Evolutionary conservation across 495 filamentous ascomycete species (phyloP).

Genomic region (Choiromyces venosus): DNA sequence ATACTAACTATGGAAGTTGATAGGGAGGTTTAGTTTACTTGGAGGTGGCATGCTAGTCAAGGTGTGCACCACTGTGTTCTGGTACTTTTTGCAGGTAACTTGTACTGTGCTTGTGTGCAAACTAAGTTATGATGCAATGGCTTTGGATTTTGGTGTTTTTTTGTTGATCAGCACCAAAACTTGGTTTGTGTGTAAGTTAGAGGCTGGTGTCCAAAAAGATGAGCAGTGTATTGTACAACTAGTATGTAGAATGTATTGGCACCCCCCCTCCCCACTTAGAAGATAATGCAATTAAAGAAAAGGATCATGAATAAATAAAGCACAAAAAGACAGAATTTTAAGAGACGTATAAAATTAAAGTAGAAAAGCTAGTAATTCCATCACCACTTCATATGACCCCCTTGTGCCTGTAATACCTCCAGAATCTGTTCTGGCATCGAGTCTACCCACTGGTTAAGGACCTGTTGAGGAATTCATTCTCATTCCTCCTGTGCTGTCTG

Average conservation of each 20-base stretch:
- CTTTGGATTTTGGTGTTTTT: no score
- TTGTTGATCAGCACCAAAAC: no score
- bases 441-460: slow-evolving; percentile 10
- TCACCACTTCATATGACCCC: slow-evolving; percentile 14
- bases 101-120: background rate
- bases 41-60: background rate
- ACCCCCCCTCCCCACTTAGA: no score
- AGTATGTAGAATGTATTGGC: no score
- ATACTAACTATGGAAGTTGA: background rate
- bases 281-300: no score
- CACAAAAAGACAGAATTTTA: no score
- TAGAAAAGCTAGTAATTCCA: background rate
- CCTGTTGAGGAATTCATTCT: background rate
- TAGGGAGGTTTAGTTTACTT: background rate
- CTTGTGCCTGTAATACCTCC: slow-evolving; percentile 4
- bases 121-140: no score
- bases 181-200: no score
- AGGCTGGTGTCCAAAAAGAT: no score
- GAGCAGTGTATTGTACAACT: no score
- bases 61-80: background rate
- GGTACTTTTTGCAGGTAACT: background rate
- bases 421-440: slow-evolving; percentile 9
- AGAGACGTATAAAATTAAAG: no score
- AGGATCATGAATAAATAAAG: no score
- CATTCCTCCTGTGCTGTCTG: slow-evolving; percentile 3